Evolutionary conservation across 345 rosid genomes (phyloP), one percentile per base, ranked within the genome.

Genomic region (Bretschneidera sinensis): DNA sequence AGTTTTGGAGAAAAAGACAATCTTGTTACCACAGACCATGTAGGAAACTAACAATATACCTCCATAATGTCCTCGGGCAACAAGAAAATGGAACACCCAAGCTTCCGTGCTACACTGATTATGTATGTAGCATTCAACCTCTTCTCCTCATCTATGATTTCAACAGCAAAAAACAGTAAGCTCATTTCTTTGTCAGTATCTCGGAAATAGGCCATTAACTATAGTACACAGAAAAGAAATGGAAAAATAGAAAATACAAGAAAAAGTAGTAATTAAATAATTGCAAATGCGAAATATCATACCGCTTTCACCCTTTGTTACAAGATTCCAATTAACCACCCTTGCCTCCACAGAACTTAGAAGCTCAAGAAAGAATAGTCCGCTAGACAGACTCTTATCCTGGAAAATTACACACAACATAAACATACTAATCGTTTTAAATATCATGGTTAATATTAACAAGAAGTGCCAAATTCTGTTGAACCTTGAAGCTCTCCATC

Each of bases 1-100:
- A 0, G 19, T 14, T 6, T 25, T 17, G 9, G 52, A 59, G 23
- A 13, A 39, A 39, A 39, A 39, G 45, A 13, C 45, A 39, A 39
- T 14, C 45, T 7, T 39, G 45, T 39, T 1, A 39, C 9, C 9
- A 4, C 9, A 9, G 35, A 31, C 9, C 35, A 31, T 31, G 35
- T 4, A 31, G 9, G 6, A 20, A 54, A 43, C 9, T 34, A 43
- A 18, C 60, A 62, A 25, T 55, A 55, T 72, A 89, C 98, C 99
- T 90, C 99, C 75, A 90, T 72, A 74, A 94, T 90, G 69, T 94
- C 99, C 62, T 94, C 99, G 2, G 99, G 99, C 71, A 94, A 68
- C 81, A 90, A 78, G 89, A 94, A 94, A 71, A 94, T 83, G 33
- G 99, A 90, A 76, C 99, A 94, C 1, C 99, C 99, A 0, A 94